A percentile compares a stretch with the other conserved stretches of the same genome.
Conservation (phyloP, 176 grass and related monocot genomes). For the Lolium perenne region DNA sequence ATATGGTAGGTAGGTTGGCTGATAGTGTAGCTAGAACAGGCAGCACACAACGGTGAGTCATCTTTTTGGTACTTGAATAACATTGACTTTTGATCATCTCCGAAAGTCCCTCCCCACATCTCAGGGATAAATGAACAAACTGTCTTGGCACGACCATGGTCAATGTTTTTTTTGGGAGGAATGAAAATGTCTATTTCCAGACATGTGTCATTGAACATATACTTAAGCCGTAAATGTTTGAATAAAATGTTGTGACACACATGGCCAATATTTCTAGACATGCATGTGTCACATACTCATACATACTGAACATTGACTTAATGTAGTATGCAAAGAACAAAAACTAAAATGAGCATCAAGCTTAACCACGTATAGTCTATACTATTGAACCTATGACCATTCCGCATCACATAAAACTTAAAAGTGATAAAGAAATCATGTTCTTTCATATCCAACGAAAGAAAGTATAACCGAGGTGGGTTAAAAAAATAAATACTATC, state of each 20-base stretch:
- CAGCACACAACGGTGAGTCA: slow-evolving; percentile 64
- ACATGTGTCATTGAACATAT: neutral
- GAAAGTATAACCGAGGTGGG: too few species aligned
- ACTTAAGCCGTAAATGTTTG: neutral
- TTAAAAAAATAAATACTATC: too few species aligned
- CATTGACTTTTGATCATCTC: slow-evolving; percentile 51
- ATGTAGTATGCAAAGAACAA: too few species aligned
- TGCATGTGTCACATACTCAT: too few species aligned
- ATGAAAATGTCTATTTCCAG: neutral
- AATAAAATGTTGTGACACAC: neutral
- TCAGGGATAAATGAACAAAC: neutral
- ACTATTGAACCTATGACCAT: too few species aligned
- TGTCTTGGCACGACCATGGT: neutral
- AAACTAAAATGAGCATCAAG: too few species aligned
- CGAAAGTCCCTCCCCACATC: slow-evolving; percentile 6
- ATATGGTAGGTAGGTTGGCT: slow-evolving; percentile 50
- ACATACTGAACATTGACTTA: too few species aligned
- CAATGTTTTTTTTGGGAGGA: neutral
- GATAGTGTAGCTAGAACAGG: slow-evolving; percentile 59
- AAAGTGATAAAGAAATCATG: too few species aligned
- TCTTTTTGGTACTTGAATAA: slow-evolving; percentile 87
- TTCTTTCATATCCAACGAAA: too few species aligned
- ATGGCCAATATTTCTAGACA: slow-evolving; percentile 27
- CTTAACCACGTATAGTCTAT: too few species aligned
- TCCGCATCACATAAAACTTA: too few species aligned